phyloP scores from a whole-genome alignment of 2,329 filamentous ascomycete species.

The Ceratocystis colombiana region DNA sequence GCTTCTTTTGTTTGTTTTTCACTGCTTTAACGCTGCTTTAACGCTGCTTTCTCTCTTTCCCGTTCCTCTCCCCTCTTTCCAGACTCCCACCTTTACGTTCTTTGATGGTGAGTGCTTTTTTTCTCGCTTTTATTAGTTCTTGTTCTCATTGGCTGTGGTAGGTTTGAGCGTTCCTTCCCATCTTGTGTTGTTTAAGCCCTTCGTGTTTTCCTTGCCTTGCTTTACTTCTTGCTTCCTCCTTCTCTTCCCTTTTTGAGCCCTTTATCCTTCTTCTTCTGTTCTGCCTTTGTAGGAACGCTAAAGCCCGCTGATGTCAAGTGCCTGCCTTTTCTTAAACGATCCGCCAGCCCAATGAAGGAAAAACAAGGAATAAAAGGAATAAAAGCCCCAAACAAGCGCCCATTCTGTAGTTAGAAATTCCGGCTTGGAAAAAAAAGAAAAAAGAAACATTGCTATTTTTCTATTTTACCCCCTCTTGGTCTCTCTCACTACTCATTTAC shows the following conservation, averaged over 20 bases:
- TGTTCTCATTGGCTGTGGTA: neutral
- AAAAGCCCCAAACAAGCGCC: constrained; percentile 3
- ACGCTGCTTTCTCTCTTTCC: neutral
- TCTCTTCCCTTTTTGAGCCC: neutral
- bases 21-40: neutral
- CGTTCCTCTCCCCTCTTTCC: neutral
- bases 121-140: neutral
- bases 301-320: constrained; percentile 3
- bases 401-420: neutral
- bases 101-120: neutral
- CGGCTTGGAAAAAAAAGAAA: neutral
- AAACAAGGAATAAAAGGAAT: neutral
- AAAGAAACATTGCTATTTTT: neutral
- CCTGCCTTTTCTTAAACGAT: constrained; percentile 6
- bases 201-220: neutral
- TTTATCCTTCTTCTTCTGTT: neutral
- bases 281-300: constrained; percentile 7
- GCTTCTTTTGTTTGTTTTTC: neutral
- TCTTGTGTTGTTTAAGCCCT: neutral
- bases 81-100: neutral
- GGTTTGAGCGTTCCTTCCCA: constrained; percentile 3
- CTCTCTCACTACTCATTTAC: neutral
- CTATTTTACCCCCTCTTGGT: neutral
- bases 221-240: neutral
- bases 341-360: neutral